Evolutionary conservation across 257 asterid genomes (phyloP).

Genomic region (Schizonepeta tenuifolia): DNA sequence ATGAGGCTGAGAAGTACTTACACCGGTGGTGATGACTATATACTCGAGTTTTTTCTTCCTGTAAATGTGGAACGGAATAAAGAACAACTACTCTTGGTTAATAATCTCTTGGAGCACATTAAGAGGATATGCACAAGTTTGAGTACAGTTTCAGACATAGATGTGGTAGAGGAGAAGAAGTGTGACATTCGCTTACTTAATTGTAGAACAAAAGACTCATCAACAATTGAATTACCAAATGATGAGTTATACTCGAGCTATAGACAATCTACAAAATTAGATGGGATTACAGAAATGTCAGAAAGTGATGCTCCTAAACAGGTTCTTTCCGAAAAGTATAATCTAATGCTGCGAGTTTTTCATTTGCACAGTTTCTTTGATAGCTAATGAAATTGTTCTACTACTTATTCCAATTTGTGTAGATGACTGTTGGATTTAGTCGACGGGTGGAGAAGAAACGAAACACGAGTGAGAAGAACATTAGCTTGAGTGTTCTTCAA

Average conservation of each 20-base stretch:
- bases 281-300: slow-evolving; percentile 34
- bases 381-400: neutral
- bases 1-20: slow-evolving; percentile 60
- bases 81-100: slow-evolving; percentile 63
- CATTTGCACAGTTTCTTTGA: neutral
- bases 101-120: slow-evolving; percentile 57
- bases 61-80: slow-evolving; percentile 42
- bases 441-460: slow-evolving; percentile 53
- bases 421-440: slow-evolving; percentile 40
- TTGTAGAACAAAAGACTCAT: slow-evolving; percentile 19
- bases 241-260: slow-evolving; percentile 29
- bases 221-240: slow-evolving; percentile 33
- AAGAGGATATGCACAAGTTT: slow-evolving; percentile 61
- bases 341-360: neutral
- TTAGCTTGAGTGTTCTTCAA: slow-evolving; percentile 73
- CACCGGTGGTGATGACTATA: slow-evolving; percentile 63
- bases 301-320: slow-evolving; percentile 25
- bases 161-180: slow-evolving; percentile 40
- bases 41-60: slow-evolving; percentile 82
- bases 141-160: slow-evolving; percentile 55
- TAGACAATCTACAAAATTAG: slow-evolving; percentile 14
- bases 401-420: slow-evolving; percentile 8
- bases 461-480: slow-evolving; percentile 63
- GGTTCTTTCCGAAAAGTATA: slow-evolving; percentile 36
- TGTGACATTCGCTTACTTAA: slow-evolving; percentile 28